Evolutionary conservation across 805 yeast species (phyloP).

Genomic region (Metschnikowia santaceciliae): DNA sequence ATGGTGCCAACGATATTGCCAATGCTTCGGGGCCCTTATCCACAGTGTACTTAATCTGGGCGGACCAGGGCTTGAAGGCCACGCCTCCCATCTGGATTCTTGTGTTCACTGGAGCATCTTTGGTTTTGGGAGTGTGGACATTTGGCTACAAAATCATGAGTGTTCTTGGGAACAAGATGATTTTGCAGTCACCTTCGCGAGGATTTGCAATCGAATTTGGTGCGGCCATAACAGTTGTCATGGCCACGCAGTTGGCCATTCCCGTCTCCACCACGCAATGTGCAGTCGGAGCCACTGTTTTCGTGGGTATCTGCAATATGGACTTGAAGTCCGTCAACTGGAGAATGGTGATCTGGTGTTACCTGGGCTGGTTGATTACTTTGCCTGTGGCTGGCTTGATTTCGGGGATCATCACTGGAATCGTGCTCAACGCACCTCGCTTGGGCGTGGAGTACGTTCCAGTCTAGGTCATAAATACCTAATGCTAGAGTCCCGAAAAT

Average conservation of each 20-base stretch:
- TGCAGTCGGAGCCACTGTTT: slow-evolving; percentile 75
- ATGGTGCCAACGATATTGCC: slow-evolving; percentile 76
- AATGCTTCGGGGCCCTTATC: slow-evolving; percentile 76
- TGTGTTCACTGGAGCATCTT: slow-evolving; percentile 61
- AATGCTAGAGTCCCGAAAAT: no score
- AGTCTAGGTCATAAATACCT: not conserved
- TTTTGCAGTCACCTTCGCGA: slow-evolving; percentile 72
- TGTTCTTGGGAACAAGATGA: slow-evolving; percentile 69
- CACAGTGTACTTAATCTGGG: slow-evolving; percentile 62
- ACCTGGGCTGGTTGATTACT: slow-evolving; percentile 68
- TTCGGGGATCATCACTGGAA: slow-evolving; percentile 63
- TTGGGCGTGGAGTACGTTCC: slow-evolving; percentile 28
- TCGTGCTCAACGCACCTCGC: slow-evolving; percentile 61
- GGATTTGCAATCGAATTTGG: slow-evolving; percentile 76
- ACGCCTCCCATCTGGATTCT: slow-evolving; percentile 71
- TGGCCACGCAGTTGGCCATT: slow-evolving; percentile 69
- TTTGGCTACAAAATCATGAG: slow-evolving; percentile 69
- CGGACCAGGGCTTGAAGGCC: slow-evolving; percentile 47
- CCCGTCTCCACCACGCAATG: slow-evolving; percentile 79
- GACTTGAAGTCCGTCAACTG: slow-evolving; percentile 65
- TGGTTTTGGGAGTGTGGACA: slow-evolving; percentile 67
- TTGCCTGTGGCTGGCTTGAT: slow-evolving; percentile 70
- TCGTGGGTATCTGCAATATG: slow-evolving; percentile 68
- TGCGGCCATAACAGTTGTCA: slow-evolving; percentile 69
- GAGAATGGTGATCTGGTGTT: slow-evolving; percentile 72